These are phyloP conservation scores for Auricularia heimuer DNA, from an alignment of 768 basidiomycete genomes.

Conservation along the genomic window DNA sequence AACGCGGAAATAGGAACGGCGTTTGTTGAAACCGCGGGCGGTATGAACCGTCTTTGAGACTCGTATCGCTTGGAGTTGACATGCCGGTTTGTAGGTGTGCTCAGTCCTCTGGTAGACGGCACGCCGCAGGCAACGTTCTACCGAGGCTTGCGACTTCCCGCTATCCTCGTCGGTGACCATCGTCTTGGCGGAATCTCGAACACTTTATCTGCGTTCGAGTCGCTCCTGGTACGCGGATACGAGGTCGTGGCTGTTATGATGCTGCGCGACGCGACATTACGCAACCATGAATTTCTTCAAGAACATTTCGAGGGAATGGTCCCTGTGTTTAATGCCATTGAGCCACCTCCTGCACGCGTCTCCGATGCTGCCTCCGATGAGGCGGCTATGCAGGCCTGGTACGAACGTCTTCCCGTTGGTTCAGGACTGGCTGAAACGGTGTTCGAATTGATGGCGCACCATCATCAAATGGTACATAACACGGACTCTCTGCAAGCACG, in stretches of 20 bases:
- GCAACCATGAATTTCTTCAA: conserved; percentile 55
- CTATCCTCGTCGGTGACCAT: conserved; percentile 77
- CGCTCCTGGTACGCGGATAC: conserved; percentile 83
- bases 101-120: conserved; percentile 79
- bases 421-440: conserved; percentile 27
- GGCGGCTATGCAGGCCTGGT: conserved; percentile 66
- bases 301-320: too few species aligned
- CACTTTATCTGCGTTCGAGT: conserved; percentile 89
- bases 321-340: conserved; percentile 33
- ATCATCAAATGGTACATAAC: conserved; percentile 55
- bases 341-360: conserved; percentile 46
- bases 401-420: conserved; percentile 28
- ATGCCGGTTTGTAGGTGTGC: conserved; percentile 53
- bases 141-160: conserved; percentile 79
- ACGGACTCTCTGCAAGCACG: conserved; percentile 68
- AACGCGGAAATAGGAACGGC: background rate
- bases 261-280: conserved; percentile 80
- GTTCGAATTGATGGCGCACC: conserved; percentile 38
- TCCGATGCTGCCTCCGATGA: conserved; percentile 36
- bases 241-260: conserved; percentile 74
- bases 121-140: conserved; percentile 79
- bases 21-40: background rate
- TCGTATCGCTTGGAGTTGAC: background rate
- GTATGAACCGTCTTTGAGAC: background rate
- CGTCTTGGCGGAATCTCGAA: conserved; percentile 90